Evolutionary conservation across 176 grass and related monocot genomes (phyloP).

Genomic region (Eleusine indica): DNA sequence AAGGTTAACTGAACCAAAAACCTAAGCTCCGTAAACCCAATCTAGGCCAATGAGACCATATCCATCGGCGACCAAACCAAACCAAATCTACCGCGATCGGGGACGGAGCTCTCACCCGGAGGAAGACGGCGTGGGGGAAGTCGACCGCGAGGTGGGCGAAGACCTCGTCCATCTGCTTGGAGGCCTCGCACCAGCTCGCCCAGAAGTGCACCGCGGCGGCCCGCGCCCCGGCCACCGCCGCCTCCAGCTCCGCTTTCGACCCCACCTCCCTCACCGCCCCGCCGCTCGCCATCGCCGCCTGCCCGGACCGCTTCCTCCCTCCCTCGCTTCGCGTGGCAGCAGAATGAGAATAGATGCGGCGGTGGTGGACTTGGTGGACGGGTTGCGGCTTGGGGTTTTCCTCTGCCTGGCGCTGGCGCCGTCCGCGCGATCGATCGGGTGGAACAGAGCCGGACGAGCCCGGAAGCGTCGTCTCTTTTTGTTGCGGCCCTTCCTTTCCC

Average conservation of each 20-base stretch:
- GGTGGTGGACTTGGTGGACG: not conserved
- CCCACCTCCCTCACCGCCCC: slow-evolving; percentile 67
- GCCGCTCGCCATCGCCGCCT: slow-evolving; percentile 46
- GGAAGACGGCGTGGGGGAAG: slow-evolving; percentile 76
- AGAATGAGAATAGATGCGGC: not conserved
- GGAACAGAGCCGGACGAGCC: not conserved
- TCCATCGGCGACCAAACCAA: not conserved
- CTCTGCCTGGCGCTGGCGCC: not conserved
- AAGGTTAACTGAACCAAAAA: not conserved
- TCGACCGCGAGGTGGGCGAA: slow-evolving; percentile 91
- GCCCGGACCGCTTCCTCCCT: not conserved
- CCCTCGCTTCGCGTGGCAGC: not conserved
- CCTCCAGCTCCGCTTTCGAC: slow-evolving; percentile 74
- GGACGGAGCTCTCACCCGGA: slow-evolving; percentile 45
- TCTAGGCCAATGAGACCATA: not conserved
- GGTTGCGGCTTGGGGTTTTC: slow-evolving; percentile 40
- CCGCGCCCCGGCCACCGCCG: slow-evolving; percentile 50
- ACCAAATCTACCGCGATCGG: slow-evolving; percentile 25
- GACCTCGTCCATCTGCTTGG: slow-evolving; percentile 99
- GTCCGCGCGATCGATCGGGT: not conserved
- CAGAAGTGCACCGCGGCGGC: slow-evolving; percentile 87
- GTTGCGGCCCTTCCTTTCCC: slow-evolving; percentile 6
- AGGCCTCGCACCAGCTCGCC: slow-evolving; percentile 94
- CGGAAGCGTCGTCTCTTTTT: not conserved
- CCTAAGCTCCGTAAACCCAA: slow-evolving; percentile 10